Conservation (phyloP, 768 basidiomycete genomes). For the Porpolomopsis calyptriformis region DNA sequence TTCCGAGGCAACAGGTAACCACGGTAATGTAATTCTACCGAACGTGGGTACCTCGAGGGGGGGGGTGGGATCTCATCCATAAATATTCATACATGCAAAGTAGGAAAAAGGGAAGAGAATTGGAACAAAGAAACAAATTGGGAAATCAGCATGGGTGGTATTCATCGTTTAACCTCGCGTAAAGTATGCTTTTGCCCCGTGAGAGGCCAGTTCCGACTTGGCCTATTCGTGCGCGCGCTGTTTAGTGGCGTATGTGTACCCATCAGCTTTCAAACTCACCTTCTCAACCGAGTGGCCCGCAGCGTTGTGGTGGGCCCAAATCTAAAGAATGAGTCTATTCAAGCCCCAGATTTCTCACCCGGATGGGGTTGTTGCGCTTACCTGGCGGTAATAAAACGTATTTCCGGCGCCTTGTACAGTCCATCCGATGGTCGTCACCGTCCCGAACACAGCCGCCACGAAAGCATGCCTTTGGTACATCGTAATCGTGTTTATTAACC, state of each 20-base stretch:
- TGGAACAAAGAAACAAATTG: too few species aligned
- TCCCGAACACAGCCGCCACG: conserved; percentile 72
- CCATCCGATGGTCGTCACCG: conserved; percentile 82
- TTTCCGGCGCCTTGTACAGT: conserved; percentile 73
- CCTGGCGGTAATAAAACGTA: conserved; percentile 71
- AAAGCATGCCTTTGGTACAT: conserved; percentile 63
- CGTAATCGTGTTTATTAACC: conserved; percentile 85
- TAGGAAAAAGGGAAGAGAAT: too few species aligned
- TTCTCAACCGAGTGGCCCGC: conserved; percentile 85
- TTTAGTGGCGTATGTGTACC: conserved; percentile 3
- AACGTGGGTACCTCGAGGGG: too few species aligned
- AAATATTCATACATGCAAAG: too few species aligned
- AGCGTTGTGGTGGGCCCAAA: conserved; percentile 67
- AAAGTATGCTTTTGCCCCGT: conserved; percentile 85
- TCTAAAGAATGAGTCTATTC: conserved; percentile 29
- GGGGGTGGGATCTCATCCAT: too few species aligned
- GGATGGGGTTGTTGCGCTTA: conserved; percentile 22
- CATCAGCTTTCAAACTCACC: conserved; percentile 29
- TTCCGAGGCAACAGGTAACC: not conserved
- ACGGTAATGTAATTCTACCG: not conserved
- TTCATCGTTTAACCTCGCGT: conserved; percentile 73
- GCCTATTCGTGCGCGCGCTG: conserved; percentile 38
- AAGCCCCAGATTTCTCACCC: conserved; percentile 2
- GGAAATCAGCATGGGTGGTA: too few species aligned
- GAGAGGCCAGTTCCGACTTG: conserved; percentile 69